A percentile compares a stretch with the other conserved stretches of the same genome.
Conservation (phyloP, 2,329 filamentous ascomycete genomes). For the Trichophyton equinum region DNA sequence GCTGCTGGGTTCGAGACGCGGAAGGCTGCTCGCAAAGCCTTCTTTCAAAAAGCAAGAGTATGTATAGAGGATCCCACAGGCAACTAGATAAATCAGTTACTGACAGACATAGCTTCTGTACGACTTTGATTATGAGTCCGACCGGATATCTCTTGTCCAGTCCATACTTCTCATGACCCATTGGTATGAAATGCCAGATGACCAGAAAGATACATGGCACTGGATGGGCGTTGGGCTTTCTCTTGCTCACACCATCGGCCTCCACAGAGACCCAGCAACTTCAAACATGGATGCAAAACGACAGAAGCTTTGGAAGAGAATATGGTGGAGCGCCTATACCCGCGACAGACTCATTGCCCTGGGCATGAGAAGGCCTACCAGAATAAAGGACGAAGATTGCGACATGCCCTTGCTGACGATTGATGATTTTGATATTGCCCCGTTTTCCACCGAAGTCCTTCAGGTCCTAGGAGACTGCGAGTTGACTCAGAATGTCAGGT, state of each 20-base stretch:
- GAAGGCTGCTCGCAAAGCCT: constrained; percentile 72
- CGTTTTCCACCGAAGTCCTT: constrained; percentile 54
- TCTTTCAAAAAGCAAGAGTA: constrained; percentile 79
- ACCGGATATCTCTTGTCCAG: constrained; percentile 79
- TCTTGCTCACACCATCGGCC: constrained; percentile 79
- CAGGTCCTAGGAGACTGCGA: constrained; percentile 59
- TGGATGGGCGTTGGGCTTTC: constrained; percentile 97
- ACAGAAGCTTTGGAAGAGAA: constrained; percentile 80
- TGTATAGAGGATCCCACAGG: constrained; percentile 23
- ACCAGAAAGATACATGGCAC: constrained; percentile 96
- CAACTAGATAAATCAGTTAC: not conserved
- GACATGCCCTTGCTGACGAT: constrained; percentile 82
- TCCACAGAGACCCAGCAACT: constrained; percentile 73
- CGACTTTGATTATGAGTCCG: constrained; percentile 88
- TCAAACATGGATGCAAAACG: constrained; percentile 62
- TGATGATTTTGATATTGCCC: constrained; percentile 68
- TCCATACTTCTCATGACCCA: constrained; percentile 86
- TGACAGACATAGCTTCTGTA: constrained; percentile 54
- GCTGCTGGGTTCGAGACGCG: constrained; percentile 65
- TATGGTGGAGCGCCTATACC: constrained; percentile 98
- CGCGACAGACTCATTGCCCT: constrained; percentile 83
- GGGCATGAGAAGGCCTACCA: constrained; percentile 82
- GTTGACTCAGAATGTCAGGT: constrained; percentile 54
- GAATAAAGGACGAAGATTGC: constrained; percentile 87
- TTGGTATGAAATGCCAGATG: constrained; percentile 94